Evolutionary conservation across 2,329 filamentous ascomycete genomes (phyloP), one percentile per base, ranked within the genome.

Genomic region (Zymoseptoria passerinii): DNA sequence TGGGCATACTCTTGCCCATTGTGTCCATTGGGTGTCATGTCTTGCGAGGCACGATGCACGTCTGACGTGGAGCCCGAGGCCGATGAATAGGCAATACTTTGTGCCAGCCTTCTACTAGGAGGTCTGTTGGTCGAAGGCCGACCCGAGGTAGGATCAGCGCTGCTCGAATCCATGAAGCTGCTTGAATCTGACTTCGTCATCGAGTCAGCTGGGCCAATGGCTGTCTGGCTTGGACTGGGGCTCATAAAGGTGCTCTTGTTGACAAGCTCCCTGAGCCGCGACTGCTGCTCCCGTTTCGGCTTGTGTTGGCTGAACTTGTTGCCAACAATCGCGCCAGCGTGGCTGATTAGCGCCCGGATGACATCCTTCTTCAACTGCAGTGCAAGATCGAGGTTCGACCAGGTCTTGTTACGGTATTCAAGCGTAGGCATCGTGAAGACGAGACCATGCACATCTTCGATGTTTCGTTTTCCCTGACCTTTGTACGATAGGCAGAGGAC

Each of bases 331-430:
- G 94, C 91, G 40, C 94, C 94, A 0, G 92, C 92, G 70, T 99
- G 94, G 1, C 90, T 94, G 68, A 99, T 95, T 51, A 99, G 81
- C 0, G 94, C 92, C 69, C 91, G 89, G 70, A 96, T 90, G 58
- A 97, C 89, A 52, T 95, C 92, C 71, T 92, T 95, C 77, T 99
- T 97, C 56, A 99, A 81, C 13, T 91, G 88, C 52, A 97, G 80
- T 0, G 92, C 92, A 8, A 99, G 83, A 69, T 99, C 94, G 6
- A 99, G 82, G 72, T 97, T 99, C 6, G 91, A 96, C 94, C 94
- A 99, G 8, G 92, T 97, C 79, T 99, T 99, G 80, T 99, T 99
- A 63, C 90, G 85, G 77, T 96, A 97, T 72, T 99, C 94, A 52
- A 99, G 86, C 1, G 89, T 88, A 3, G 94, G 94, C 75, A 99